Evolutionary conservation across 1,139 yeast genomes (phyloP).

Genomic region (Taphrina deformans): DNA sequence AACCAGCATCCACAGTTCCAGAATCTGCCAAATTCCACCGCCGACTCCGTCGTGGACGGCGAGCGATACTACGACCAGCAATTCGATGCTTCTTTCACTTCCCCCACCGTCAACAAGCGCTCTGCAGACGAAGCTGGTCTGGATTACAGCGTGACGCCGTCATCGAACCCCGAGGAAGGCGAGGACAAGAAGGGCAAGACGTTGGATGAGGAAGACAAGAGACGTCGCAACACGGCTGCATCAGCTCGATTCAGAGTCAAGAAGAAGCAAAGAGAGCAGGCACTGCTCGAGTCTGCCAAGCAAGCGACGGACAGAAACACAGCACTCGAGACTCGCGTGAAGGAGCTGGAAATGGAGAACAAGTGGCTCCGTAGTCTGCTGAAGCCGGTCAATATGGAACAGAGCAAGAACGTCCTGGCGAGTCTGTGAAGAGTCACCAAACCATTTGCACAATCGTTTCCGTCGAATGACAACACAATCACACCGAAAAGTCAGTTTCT

Average conservation of each 20-base stretch:
- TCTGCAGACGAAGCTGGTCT: slow-evolving; percentile 10
- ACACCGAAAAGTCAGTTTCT: not conserved
- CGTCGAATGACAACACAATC: not conserved
- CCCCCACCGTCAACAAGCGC: not conserved
- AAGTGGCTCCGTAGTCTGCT: slow-evolving; percentile 72
- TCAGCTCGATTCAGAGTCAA: slow-evolving; percentile 76
- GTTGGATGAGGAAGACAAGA: slow-evolving; percentile 58
- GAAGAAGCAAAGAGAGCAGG: slow-evolving; percentile 80
- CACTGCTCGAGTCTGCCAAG: slow-evolving; percentile 68
- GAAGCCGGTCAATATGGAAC: slow-evolving; percentile 23
- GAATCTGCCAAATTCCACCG: not conserved
- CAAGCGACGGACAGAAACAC: slow-evolving; percentile 63
- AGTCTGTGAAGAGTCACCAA: not conserved
- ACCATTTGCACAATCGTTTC: not conserved
- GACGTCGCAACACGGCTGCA: slow-evolving; percentile 77
- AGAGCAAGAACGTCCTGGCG: slow-evolving; percentile 22
- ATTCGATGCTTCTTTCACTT: not conserved
- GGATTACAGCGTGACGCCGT: not conserved
- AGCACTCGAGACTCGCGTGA: slow-evolving; percentile 60
- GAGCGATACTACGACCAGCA: not conserved
- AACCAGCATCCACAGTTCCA: slow-evolving; percentile 9
- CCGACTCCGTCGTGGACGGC: not conserved
- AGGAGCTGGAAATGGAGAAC: slow-evolving; percentile 81
- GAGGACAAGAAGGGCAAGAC: slow-evolving; percentile 20
- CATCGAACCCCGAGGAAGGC: slow-evolving; percentile 4